Percentiles rank a stretch among this genome's conserved stretches.
Conservation (phyloP, 805 yeast species). For the Ogataea trehalophila region DNA sequence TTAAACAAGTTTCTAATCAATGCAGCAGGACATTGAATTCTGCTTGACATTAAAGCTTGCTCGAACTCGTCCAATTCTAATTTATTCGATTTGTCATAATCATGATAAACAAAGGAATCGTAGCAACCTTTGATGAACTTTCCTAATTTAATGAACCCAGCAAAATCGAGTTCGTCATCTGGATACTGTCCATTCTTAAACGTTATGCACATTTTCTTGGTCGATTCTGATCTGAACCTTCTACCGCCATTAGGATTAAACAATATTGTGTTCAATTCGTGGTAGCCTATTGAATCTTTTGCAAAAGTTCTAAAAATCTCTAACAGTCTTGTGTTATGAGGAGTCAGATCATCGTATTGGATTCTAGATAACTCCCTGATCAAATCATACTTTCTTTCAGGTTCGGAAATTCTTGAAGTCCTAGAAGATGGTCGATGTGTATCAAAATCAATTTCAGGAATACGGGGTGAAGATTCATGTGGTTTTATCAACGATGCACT, state of each 20-base stretch:
- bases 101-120: slow-evolving; percentile 27
- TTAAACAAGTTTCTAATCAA: slow-evolving; percentile 17
- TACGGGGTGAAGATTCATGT: no score
- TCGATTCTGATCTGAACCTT: slow-evolving; percentile 16
- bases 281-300: slow-evolving; percentile 12
- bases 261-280: slow-evolving; percentile 14
- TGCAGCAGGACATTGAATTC: slow-evolving; percentile 20
- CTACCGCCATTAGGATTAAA: slow-evolving; percentile 20
- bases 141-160: slow-evolving; percentile 25
- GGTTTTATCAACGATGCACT: no score
- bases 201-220: slow-evolving; percentile 14
- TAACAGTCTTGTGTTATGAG: slow-evolving; percentile 19
- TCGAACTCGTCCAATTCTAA: slow-evolving; percentile 26
- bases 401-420: no score
- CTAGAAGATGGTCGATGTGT: no score
- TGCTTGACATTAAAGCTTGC: slow-evolving; percentile 22
- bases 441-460: no score
- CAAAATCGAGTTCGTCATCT: slow-evolving; percentile 19
- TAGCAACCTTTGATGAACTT: slow-evolving; percentile 29
- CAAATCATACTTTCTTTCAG: slow-evolving; percentile 6
- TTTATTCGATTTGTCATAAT: slow-evolving; percentile 22
- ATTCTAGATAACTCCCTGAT: slow-evolving; percentile 10
- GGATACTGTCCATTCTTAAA: slow-evolving; percentile 11
- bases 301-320: slow-evolving; percentile 14
- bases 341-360: slow-evolving; percentile 15